Conservation (phyloP, 257 asterid species). For the Solanum appendiculatum region DNA sequence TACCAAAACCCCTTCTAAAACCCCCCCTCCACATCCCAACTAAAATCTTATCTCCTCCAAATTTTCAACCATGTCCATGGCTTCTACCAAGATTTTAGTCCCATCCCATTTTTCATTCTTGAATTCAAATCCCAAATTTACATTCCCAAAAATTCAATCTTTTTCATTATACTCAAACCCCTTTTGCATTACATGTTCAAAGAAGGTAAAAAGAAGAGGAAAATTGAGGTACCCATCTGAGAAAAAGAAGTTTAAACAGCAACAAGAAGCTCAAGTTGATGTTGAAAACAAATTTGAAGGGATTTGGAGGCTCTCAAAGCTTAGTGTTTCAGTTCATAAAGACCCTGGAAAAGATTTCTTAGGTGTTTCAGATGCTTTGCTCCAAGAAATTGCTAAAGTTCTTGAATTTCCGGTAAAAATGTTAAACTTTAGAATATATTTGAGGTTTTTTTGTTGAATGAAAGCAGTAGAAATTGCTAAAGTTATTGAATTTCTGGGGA, state of each 20-base stretch:
- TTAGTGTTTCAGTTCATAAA: conserved; percentile 53
- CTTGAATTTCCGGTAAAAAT: conserved; percentile 73
- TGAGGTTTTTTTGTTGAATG: background rate
- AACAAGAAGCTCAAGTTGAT: conserved; percentile 20
- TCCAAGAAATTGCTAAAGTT: conserved; percentile 69
- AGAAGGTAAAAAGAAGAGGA: conserved; percentile 66
- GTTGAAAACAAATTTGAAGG: conserved; percentile 37
- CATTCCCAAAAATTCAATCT: conserved; percentile 2
- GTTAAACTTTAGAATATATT: background rate
- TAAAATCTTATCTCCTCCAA: background rate
- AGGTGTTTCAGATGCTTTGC: conserved; percentile 60
- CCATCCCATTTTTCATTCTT: conserved; percentile 19
- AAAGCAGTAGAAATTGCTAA: background rate
- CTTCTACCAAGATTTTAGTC: conserved; percentile 19
- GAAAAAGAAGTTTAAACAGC: conserved; percentile 59
- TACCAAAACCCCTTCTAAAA: background rate
- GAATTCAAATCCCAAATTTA: conserved; percentile 14
- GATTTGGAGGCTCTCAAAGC: conserved; percentile 74
- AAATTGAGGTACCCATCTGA: conserved; percentile 92
- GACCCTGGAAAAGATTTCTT: conserved; percentile 91
- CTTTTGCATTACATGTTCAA: conserved; percentile 33
- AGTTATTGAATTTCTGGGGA: background rate
- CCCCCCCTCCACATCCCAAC: background rate
- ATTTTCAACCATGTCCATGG: conserved; percentile 23
- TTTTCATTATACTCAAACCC: conserved; percentile 7